phyloP scores from a whole-genome alignment of 371 early-diverging fungal genomes.

The Mucor saturninus region DNA sequence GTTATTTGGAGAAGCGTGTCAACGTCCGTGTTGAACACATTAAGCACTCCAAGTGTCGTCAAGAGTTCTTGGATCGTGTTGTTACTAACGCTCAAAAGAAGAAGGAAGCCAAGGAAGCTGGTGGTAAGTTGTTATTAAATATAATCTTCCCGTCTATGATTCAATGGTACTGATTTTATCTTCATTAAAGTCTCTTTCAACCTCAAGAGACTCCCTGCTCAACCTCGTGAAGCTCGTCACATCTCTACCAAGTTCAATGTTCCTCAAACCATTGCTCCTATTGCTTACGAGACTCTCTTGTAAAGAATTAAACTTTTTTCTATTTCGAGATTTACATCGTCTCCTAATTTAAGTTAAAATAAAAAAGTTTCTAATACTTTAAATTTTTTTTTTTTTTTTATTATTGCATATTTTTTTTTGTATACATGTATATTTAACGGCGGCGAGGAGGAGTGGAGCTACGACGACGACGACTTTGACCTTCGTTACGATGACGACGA shows the following conservation, averaged over 20 bases:
- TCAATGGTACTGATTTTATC: not conserved
- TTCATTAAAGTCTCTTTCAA: conserved; percentile 59
- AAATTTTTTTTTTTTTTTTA: not conserved
- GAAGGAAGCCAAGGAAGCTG: conserved; percentile 79
- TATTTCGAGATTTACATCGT: not conserved
- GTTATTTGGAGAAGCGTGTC: conserved; percentile 98
- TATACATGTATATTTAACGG: not conserved
- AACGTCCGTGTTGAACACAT: conserved; percentile 99
- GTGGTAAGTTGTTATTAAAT: conserved; percentile 38
- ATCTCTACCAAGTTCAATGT: conserved; percentile 90
- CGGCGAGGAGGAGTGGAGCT: not conserved
- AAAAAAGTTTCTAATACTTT: not conserved
- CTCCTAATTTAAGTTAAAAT: not conserved
- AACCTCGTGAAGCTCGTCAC: conserved; percentile 92
- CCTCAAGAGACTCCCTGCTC: conserved; percentile 94
- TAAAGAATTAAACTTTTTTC: conserved; percentile 39
- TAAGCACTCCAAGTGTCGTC: conserved; percentile 99
- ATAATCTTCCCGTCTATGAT: not conserved
- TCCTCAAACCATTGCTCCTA: conserved; percentile 93
- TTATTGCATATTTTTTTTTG: not conserved
- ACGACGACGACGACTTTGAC: not conserved
- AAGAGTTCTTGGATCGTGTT: conserved; percentile 98
- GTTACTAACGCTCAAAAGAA: conserved; percentile 89
- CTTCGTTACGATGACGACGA: not conserved
- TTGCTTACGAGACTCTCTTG: conserved; percentile 93